Conservation (phyloP, 257 asterid species). For the Anisodus tanguticus region DNA sequence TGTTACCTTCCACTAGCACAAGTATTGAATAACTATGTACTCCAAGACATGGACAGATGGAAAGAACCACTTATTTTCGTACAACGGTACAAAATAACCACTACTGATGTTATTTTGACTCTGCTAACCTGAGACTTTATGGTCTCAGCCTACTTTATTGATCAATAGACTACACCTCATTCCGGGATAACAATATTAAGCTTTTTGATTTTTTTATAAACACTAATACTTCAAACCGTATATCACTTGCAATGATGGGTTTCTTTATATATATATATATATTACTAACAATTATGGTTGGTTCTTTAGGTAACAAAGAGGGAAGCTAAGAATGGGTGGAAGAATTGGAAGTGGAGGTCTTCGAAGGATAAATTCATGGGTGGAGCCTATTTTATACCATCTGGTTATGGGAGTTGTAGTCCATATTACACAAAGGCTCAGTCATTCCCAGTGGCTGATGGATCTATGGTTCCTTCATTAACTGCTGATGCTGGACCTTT, state of each 20-base stretch:
- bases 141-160: no score
- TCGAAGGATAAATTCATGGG: slow-evolving; percentile 68
- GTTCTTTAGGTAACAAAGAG: slow-evolving; percentile 66
- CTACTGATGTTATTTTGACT: no score
- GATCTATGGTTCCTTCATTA: slow-evolving; percentile 62
- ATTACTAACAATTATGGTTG: neutral
- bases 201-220: neutral
- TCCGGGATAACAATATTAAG: neutral
- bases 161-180: no score
- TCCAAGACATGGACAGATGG: no score
- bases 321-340: slow-evolving; percentile 60
- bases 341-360: slow-evolving; percentile 82
- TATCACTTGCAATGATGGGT: no score
- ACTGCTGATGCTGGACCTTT: slow-evolving; percentile 73
- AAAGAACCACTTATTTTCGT: no score
- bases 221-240: neutral
- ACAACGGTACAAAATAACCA: no score
- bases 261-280: no score
- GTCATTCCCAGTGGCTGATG: slow-evolving; percentile 70
- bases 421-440: slow-evolving; percentile 60
- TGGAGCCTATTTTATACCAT: slow-evolving; percentile 78
- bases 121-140: no score
- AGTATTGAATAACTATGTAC: no score
- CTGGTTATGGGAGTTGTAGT: slow-evolving; percentile 64
- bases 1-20: no score